Evolutionary conservation across 371 early-diverging fungal genomes (phyloP).

Genomic region (Catenaria anguillulae): DNA sequence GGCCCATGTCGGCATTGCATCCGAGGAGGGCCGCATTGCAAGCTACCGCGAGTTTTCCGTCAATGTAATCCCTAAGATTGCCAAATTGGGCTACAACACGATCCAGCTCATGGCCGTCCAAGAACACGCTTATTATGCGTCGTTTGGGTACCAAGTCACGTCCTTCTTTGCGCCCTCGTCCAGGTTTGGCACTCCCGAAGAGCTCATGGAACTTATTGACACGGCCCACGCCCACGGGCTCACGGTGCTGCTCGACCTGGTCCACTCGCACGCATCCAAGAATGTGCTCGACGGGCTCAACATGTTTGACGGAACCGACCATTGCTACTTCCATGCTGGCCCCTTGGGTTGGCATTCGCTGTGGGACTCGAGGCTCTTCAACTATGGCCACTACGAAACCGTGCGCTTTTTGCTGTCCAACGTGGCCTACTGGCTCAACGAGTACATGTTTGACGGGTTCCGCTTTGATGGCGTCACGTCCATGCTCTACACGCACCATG

Average conservation of each 20-base stretch:
- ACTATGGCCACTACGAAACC: constrained; percentile 78
- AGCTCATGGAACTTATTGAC: constrained; percentile 73
- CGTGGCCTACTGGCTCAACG: constrained; percentile 77
- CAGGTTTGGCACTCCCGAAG: constrained; percentile 85
- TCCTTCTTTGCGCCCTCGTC: constrained; percentile 82
- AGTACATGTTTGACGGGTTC: constrained; percentile 89
- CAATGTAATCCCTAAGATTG: constrained; percentile 75
- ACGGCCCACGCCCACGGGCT: constrained; percentile 83
- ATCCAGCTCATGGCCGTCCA: constrained; percentile 95
- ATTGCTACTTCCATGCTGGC: constrained; percentile 89
- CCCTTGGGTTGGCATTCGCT: constrained; percentile 70
- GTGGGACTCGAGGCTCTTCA: constrained; percentile 89
- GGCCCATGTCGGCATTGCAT: constrained; percentile 89
- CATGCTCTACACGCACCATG: constrained; percentile 91
- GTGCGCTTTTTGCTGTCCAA: constrained; percentile 86
- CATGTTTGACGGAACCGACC: constrained; percentile 86
- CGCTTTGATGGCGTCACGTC: constrained; percentile 94
- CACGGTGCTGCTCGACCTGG: constrained; percentile 80
- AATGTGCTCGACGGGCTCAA: constrained; percentile 90
- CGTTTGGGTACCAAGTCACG: constrained; percentile 94
- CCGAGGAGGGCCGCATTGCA: constrained; percentile 62
- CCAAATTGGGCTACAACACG: constrained; percentile 75
- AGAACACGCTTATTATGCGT: constrained; percentile 98
- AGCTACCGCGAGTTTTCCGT: constrained; percentile 75
- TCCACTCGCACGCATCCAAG: constrained; percentile 92